A percentile compares a stretch with the other conserved stretches of the same genome.
phyloP scores from a whole-genome alignment of 495 filamentous ascomycete genomes.

The Alectoria sarmentosa region DNA sequence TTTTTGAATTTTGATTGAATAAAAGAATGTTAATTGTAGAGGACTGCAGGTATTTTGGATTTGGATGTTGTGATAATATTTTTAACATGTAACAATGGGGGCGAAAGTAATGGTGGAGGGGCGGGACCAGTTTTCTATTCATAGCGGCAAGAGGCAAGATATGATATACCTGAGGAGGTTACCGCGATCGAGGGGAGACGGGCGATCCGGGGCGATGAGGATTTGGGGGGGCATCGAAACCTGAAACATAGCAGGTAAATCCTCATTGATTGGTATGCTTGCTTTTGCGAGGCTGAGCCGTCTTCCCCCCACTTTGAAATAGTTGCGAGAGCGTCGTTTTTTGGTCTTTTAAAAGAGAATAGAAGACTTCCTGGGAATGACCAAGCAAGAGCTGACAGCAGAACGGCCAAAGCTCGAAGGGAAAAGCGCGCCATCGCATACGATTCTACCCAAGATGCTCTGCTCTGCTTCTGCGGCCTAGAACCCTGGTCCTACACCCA shows the following conservation, averaged over 20 bases:
- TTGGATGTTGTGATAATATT: neutral
- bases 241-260: neutral
- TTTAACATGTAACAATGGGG: neutral
- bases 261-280: constrained; percentile 5
- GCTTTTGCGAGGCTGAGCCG: neutral
- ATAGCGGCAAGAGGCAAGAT: neutral
- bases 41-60: no score
- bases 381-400: neutral
- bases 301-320: neutral
- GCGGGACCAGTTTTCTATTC: neutral
- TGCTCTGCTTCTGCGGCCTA: neutral
- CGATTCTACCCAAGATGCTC: no score
- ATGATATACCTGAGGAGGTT: neutral
- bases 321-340: neutral
- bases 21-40: no score
- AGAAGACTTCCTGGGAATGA: no score
- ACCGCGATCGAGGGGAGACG: neutral
- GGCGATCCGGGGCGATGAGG: neutral
- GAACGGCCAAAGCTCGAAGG: no score
- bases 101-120: neutral
- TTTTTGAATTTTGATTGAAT: no score
- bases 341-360: no score
- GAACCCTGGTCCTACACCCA: no score
- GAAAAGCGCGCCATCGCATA: no score
- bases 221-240: neutral